These are phyloP conservation scores for Plectosphaerella sp. DNA, from an alignment of 2,329 filamentous ascomycete genomes.

Conservation along the genomic window DNA sequence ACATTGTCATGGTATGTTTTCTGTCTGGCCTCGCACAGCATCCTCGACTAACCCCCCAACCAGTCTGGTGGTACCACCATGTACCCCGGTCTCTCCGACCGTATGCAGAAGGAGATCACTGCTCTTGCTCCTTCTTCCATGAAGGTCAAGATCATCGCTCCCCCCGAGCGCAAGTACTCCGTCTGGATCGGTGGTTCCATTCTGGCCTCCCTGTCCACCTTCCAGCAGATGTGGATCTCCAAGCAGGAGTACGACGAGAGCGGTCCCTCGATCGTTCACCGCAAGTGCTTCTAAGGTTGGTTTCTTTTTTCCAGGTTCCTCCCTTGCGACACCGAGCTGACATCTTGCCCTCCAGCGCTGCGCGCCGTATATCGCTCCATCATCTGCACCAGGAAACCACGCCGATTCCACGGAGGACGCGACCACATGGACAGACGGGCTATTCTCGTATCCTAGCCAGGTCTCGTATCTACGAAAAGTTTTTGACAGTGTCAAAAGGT, in stretches of 20 bases:
- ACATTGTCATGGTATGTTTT: constrained; percentile 96
- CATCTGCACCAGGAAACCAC: constrained; percentile 26
- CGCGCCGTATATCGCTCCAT: constrained; percentile 15
- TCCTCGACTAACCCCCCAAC: constrained; percentile 23
- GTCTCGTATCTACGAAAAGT: constrained; percentile 55
- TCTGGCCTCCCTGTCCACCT: constrained; percentile 97
- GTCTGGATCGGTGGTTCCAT: constrained; percentile 99
- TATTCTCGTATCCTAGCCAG: constrained; percentile 44
- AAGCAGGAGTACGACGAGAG: constrained; percentile 99
- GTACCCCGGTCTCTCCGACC: constrained; percentile 99
- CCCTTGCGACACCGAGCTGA: neutral
- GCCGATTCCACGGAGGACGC: constrained; percentile 41
- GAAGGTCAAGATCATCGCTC: constrained; percentile 99
- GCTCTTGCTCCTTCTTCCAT: constrained; percentile 98
- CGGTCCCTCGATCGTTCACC: constrained; percentile 98
- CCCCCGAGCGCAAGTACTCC: constrained; percentile 99
- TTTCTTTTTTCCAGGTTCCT: neutral
- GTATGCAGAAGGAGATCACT: constrained; percentile 99
- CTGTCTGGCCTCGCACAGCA: neutral
- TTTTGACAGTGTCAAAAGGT: constrained; percentile 50
- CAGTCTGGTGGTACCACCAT: constrained; percentile 99
- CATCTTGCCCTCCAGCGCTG: constrained; percentile 1
- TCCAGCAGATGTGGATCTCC: constrained; percentile 99
- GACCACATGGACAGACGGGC: constrained; percentile 36
- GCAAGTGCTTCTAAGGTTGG: constrained; percentile 99